Evolutionary conservation across 139 green algal genomes (phyloP), one percentile per base, ranked within the genome.

Genomic region (Chlorella sp.): DNA sequence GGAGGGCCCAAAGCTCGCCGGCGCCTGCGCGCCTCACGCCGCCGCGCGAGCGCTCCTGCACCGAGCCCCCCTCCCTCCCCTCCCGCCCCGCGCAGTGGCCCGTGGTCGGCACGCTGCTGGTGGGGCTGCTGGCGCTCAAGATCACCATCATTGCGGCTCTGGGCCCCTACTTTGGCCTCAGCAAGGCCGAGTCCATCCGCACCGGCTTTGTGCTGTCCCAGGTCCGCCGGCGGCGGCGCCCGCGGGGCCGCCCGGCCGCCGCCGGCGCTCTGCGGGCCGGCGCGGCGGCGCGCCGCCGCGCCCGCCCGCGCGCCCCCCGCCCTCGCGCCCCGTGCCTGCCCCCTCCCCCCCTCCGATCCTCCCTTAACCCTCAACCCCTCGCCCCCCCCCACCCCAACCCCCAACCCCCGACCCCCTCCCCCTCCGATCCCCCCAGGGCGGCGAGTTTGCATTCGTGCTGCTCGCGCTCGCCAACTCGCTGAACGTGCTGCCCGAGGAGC

Each of bases 391-490:
- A n/a, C n/a, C n/a, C n/a, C n/a, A n/a, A 19, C 63, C 2, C 4
- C 40, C 40, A 27, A 27, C 40, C 23, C 63, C 21, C n/a, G n/a
- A n/a, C 40, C 23, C 45, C 27, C 8, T 0, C 31, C 45, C 35
- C 67, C 21, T 0, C 48, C 8, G 23, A 42, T 50, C 33, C n/a
- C 46, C 33, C 23, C 95, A 98, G 82, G 95, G 95, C n/a, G 95
- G 95, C 5, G 95, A 99, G 89, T 98, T 99, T 87, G 95, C 95
- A 8, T 99, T 99, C 82, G 95, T 99, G 65, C 89, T 98, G 72
- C 90, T 99, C 51, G 89, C 87, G 9, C 84, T 98, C 31, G 94
- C 94, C 42, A 84, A 87, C 41, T 77, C 91, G 76, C 87, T 97
- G 11, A 81, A 91, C 41, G 80, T 96, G 17, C 84, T 97, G 70